Conservation (phyloP, 78 protist species). For the Dictyostelium discoideum region dicty_2.7 NC_007088.5:8371001-8371500, state of each 20-base stretch:
- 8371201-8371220: neutral
- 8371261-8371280: neutral
- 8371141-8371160: neutral
- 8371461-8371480: neutral
- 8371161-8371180: neutral
- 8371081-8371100: neutral
- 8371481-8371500: neutral
- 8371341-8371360: neutral
- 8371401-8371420: neutral
- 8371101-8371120: neutral
- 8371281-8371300: neutral
- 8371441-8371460: neutral
- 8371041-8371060: neutral
- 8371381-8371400: constrained; percentile 17
- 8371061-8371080: no score
- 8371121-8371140: neutral
- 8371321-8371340: neutral
- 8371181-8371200: neutral
- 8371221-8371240: neutral
- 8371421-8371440: neutral
- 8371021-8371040: constrained; percentile 1
- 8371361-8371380: constrained; percentile 10
- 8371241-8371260: neutral
- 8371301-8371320: constrained; percentile 3
- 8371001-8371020: constrained; percentile 38